These are phyloP conservation scores for Pistacia vera DNA, from an alignment of 345 rosid species.

Conservation along the genomic window DNA sequence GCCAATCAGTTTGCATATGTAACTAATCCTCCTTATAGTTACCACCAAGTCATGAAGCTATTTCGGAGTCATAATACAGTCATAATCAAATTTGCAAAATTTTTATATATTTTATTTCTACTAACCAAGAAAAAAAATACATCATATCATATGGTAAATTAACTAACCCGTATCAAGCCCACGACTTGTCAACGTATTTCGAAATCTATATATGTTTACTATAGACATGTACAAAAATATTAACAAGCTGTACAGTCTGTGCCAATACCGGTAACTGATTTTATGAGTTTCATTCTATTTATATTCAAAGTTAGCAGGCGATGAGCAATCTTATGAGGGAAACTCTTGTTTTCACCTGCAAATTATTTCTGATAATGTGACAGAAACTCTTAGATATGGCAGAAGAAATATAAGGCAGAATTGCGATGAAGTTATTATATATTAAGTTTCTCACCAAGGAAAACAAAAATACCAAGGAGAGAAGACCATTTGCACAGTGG, in stretches of 20 bases:
- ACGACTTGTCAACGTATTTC: too few species aligned
- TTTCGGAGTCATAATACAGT: too few species aligned
- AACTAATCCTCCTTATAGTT: too few species aligned
- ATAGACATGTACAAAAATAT: not conserved
- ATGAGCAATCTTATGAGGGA: not conserved
- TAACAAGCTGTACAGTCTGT: constrained; percentile 5
- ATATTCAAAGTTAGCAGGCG: not conserved
- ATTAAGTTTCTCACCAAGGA: not conserved
- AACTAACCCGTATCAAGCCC: too few species aligned
- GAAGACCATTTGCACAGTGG: not conserved
- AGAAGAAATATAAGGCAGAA: not conserved
- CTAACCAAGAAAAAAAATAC: too few species aligned
- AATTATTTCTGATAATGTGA: not conserved
- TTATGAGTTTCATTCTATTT: not conserved
- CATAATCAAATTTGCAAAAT: too few species aligned
- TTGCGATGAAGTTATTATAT: not conserved
- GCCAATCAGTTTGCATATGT: too few species aligned
- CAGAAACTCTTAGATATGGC: not conserved
- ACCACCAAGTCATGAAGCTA: too few species aligned
- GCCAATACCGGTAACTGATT: not conserved
- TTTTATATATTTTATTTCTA: too few species aligned
- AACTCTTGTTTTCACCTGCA: constrained; percentile 2
- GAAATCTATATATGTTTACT: not conserved
- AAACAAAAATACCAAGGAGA: not conserved
- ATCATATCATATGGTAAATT: too few species aligned